Conservation (phyloP, 768 basidiomycete species). For the Dacryopinax primogenitus region DNA sequence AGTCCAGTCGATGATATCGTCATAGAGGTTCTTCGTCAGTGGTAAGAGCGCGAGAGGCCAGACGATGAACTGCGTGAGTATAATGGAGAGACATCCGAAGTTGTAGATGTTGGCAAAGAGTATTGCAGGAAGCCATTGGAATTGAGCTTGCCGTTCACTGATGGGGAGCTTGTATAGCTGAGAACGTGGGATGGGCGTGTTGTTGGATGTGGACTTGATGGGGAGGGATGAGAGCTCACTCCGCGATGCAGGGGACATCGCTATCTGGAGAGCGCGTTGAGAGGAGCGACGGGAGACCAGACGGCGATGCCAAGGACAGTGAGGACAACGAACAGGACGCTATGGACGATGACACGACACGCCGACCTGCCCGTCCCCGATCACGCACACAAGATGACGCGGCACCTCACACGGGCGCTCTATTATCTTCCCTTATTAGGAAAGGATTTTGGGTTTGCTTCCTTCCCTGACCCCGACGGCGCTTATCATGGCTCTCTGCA, state of each 20-base stretch:
- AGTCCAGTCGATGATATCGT: neutral
- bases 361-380: no score
- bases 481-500: no score
- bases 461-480: no score
- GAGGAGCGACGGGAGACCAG: neutral
- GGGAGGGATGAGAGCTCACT: neutral
- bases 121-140: neutral
- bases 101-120: conserved; percentile 12
- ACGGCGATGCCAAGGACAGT: neutral
- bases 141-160: neutral
- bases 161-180: conserved; percentile 5
- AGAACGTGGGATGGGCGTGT: neutral
- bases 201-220: neutral
- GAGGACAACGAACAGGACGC: neutral
- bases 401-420: no score
- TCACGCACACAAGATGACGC: no score
- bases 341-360: neutral
- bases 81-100: neutral
- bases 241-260: neutral
- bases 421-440: no score
- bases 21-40: neutral
- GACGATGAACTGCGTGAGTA: conserved; percentile 14
- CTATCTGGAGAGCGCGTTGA: neutral
- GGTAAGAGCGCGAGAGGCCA: neutral
- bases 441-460: no score